These are phyloP conservation scores for Phlebiopsis flavidoalba DNA, from an alignment of 768 basidiomycete species.

Conservation along the genomic window DNA sequence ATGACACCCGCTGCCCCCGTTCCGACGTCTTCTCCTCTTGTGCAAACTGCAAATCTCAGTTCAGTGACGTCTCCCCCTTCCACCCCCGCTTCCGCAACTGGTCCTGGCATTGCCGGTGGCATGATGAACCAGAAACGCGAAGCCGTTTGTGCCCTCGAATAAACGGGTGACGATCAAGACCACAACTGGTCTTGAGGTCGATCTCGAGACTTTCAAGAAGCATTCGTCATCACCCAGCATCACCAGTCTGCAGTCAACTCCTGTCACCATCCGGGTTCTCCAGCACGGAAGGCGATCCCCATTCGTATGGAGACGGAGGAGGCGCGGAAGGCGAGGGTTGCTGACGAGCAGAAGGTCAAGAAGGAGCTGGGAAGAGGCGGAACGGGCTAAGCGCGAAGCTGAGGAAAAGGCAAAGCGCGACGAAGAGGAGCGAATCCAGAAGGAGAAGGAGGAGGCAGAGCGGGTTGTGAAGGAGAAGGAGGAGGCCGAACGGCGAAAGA, in stretches of 20 bases:
- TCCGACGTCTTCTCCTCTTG: slow-evolving; percentile 40
- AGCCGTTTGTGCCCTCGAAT: slow-evolving; percentile 60
- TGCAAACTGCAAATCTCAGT: slow-evolving; percentile 37
- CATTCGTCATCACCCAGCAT: slow-evolving; percentile 28
- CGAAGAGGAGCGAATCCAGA: slow-evolving; percentile 25
- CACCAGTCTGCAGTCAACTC: slow-evolving; percentile 29
- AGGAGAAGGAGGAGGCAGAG: slow-evolving; percentile 34
- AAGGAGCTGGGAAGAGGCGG: slow-evolving; percentile 32
- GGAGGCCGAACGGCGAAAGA: slow-evolving; percentile 19
- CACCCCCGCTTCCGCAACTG: slow-evolving; percentile 52
- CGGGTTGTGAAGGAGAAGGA: slow-evolving; percentile 36
- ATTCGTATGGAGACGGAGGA: slow-evolving; percentile 59
- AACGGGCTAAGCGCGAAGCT: slow-evolving; percentile 30
- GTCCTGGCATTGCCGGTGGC: slow-evolving; percentile 30
- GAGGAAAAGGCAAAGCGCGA: slow-evolving; percentile 32
- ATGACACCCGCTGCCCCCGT: slow-evolving; percentile 51
- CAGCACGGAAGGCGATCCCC: slow-evolving; percentile 32
- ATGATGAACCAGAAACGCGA: slow-evolving; percentile 60
- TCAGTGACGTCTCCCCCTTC: slow-evolving; percentile 62
- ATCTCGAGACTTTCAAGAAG: slow-evolving; percentile 49
- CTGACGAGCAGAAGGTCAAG: slow-evolving; percentile 33
- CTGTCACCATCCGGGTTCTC: slow-evolving; percentile 34
- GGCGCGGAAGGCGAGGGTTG: slow-evolving; percentile 44
- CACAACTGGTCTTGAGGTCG: slow-evolving; percentile 60
- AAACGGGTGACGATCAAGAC: slow-evolving; percentile 51